Percentiles rank a stretch among this genome's conserved stretches.
phyloP scores from a whole-genome alignment of 768 basidiomycete genomes.

The Trametes gibbosa region DNA sequence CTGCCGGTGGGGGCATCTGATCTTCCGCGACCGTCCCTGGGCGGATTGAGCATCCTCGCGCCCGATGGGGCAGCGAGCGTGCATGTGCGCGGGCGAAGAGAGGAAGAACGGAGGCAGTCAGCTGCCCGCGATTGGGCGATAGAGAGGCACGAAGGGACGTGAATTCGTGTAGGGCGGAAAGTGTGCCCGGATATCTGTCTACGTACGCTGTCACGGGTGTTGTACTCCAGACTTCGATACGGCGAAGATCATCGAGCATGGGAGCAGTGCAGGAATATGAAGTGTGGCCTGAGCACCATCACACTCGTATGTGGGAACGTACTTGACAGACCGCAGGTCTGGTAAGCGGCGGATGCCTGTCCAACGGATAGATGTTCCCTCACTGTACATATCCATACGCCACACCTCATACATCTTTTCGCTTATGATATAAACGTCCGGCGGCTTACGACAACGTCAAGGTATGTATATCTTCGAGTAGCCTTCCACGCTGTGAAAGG shows the following conservation, averaged over 20 bases:
- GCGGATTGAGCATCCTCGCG: neutral
- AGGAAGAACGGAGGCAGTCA: neutral
- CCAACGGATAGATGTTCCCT: neutral
- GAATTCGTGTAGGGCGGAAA: neutral
- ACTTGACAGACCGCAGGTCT: conserved; percentile 1
- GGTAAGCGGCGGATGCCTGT: neutral
- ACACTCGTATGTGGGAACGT: conserved; percentile 3
- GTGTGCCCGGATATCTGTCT: neutral
- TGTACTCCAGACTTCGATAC: neutral
- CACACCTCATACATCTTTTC: neutral
- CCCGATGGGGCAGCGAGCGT: conserved; percentile 1
- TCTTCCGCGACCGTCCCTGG: neutral
- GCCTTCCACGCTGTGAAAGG: conserved; percentile 41
- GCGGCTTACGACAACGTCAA: conserved; percentile 20
- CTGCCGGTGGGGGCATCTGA: neutral
- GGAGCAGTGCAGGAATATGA: neutral
- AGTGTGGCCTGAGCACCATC: neutral
- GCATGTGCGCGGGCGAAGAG: conserved; percentile 2
- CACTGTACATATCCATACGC: neutral
- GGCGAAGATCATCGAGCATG: neutral
- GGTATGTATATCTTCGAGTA: conserved; percentile 65
- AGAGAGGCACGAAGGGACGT: neutral
- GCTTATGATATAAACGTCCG: neutral
- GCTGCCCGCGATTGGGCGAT: conserved; percentile 6
- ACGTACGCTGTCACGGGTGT: too few species aligned